These are phyloP conservation scores for Leishmania arabica DNA, from an alignment of 208 protist genomes.

Conservation along the genomic window DNA sequence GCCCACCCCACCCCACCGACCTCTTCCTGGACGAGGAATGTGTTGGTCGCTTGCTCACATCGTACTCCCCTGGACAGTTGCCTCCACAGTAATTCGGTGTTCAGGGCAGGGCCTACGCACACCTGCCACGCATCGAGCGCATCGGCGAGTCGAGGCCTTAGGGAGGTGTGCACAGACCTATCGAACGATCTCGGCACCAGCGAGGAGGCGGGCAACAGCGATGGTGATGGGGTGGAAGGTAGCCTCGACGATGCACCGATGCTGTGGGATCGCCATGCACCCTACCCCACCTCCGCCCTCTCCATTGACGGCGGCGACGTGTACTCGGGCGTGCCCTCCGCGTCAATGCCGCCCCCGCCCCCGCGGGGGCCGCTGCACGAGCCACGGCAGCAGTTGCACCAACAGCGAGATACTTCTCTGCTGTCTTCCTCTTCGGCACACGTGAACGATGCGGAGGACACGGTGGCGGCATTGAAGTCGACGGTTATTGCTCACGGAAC, in stretches of 20 bases:
- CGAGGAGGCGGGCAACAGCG: not conserved
- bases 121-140: not conserved
- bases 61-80: not conserved
- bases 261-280: not conserved
- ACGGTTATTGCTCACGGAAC: not conserved
- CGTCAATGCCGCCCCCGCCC: conserved; percentile 11
- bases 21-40: not conserved
- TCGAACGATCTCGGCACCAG: not conserved
- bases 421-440: not conserved
- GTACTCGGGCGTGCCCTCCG: conserved; percentile 11
- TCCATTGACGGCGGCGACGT: not conserved
- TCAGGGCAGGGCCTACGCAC: not conserved
- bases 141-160: not conserved
- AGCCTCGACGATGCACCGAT: not conserved
- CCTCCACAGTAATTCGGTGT: conserved; percentile 6
- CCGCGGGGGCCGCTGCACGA: not conserved
- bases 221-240: not conserved
- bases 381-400: not conserved
- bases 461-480: not conserved
- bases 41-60: not conserved
- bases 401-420: not conserved
- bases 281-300: conserved; percentile 1
- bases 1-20: not conserved
- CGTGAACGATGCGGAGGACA: not conserved
- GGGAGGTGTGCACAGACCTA: not conserved